These are phyloP conservation scores for Cystodermella granulosa DNA, from an alignment of 1,284 basidiomycete species.

Conservation along the genomic window DNA sequence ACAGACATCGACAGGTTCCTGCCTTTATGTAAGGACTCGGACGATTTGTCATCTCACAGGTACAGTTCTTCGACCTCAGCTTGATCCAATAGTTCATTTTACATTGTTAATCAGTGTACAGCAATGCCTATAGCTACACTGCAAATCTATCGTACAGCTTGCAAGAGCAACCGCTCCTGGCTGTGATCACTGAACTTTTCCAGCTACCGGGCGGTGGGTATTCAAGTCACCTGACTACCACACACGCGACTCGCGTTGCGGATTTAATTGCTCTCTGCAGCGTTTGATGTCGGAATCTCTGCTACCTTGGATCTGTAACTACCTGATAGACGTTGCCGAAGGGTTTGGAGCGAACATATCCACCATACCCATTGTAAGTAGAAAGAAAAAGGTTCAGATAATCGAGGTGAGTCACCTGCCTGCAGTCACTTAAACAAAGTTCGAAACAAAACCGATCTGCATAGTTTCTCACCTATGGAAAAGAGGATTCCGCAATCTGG, in stretches of 20 bases:
- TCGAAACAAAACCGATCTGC: neutral
- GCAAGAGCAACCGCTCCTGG: too few species aligned
- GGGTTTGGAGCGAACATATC: constrained; percentile 44
- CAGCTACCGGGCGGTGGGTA: too few species aligned
- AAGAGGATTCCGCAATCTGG: constrained; percentile 32
- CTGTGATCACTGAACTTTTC: too few species aligned
- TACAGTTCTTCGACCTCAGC: too few species aligned
- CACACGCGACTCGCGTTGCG: too few species aligned
- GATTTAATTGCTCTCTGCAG: too few species aligned
- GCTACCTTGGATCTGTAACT: constrained; percentile 50
- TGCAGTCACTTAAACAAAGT: neutral
- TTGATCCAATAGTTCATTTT: too few species aligned
- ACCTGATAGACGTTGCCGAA: constrained; percentile 48
- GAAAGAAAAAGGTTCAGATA: constrained; percentile 50
- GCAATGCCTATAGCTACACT: too few species aligned
- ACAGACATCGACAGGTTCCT: constrained; percentile 1
- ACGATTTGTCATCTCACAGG: constrained; percentile 11
- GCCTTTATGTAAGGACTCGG: constrained; percentile 10
- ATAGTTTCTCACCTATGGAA: constrained; percentile 29
- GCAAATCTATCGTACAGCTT: too few species aligned
- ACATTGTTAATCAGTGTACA: too few species aligned
- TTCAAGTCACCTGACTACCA: too few species aligned
- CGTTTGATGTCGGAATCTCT: constrained; percentile 29
- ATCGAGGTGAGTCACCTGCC: constrained; percentile 42
- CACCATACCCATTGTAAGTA: constrained; percentile 29